phyloP scores from a whole-genome alignment of 2,329 filamentous ascomycete genomes.

The Lachnellula willkommii region DNA sequence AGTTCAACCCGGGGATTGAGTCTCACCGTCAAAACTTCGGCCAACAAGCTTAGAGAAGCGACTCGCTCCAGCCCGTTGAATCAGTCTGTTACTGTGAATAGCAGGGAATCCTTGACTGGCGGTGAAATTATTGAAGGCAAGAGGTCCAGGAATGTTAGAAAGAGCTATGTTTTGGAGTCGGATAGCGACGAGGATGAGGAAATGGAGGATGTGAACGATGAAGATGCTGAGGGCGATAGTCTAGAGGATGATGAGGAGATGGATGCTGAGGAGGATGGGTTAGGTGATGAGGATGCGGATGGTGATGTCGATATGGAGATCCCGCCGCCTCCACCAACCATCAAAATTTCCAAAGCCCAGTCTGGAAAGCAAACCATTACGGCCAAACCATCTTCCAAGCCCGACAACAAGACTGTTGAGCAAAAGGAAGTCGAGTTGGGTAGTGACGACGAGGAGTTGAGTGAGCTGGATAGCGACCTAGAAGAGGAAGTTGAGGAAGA shows the following conservation, averaged over 20 bases:
- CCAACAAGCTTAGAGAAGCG: constrained; percentile 31
- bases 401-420: constrained; percentile 24
- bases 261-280: constrained; percentile 36
- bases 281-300: constrained; percentile 42
- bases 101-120: constrained; percentile 25
- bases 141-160: constrained; percentile 29
- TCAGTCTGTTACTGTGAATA: constrained; percentile 14
- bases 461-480: constrained; percentile 30
- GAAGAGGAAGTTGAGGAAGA: constrained; percentile 47
- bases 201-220: constrained; percentile 24
- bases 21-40: constrained; percentile 32
- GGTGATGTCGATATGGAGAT: constrained; percentile 34
- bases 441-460: constrained; percentile 33
- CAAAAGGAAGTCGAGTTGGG: constrained; percentile 27
- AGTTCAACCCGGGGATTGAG: constrained; percentile 26
- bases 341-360: constrained; percentile 29
- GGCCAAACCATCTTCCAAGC: constrained; percentile 22
- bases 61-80: constrained; percentile 23
- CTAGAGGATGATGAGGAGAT: constrained; percentile 32
- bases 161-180: constrained; percentile 42
- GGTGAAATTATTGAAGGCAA: constrained; percentile 31
- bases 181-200: constrained; percentile 35
- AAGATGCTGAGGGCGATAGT: constrained; percentile 37
- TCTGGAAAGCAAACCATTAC: constrained; percentile 23
- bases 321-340: constrained; percentile 26